Percentiles rank a stretch among this genome's conserved stretches.
Conservation (phyloP, 2,329 filamentous ascomycete genomes). For the Aotearoamyces nothofagi region DNA sequence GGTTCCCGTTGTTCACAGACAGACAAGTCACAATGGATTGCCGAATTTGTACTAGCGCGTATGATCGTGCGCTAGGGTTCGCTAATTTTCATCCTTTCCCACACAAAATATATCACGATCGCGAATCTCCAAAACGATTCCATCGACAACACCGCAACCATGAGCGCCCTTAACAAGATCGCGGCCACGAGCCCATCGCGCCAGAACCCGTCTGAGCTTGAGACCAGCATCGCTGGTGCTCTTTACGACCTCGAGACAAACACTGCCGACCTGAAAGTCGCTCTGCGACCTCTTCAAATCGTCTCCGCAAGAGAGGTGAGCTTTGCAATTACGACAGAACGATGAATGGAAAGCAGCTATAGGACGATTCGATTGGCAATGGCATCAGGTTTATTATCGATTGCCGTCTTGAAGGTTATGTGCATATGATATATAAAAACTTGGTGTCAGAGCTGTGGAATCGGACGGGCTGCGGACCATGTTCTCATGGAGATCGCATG, state of each 20-base stretch:
- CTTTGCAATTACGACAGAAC: conserved; percentile 20
- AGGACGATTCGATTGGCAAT: conserved; percentile 1
- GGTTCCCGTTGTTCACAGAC: too few species aligned
- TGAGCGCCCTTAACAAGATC: conserved; percentile 90
- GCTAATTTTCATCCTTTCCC: too few species aligned
- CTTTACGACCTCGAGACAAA: conserved; percentile 99
- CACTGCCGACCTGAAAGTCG: conserved; percentile 92
- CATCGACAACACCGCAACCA: conserved; percentile 28
- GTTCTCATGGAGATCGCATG: conserved; percentile 60
- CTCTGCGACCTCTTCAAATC: conserved; percentile 95
- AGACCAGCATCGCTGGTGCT: conserved; percentile 91
- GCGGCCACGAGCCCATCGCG: conserved; percentile 92
- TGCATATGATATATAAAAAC: conserved; percentile 4
- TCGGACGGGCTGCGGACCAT: conserved; percentile 66
- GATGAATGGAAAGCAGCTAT: conserved; percentile 8
- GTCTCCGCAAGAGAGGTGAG: conserved; percentile 99
- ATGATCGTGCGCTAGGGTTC: too few species aligned
- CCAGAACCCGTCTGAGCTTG: conserved; percentile 92
- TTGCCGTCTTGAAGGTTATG: too few species aligned
- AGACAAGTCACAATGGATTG: too few species aligned
- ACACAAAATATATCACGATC: too few species aligned
- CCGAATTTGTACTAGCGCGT: too few species aligned
- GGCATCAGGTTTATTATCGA: too few species aligned
- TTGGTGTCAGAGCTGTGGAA: conserved; percentile 17
- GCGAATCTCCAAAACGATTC: conserved; percentile 3